Evolutionary conservation across 768 basidiomycete species (phyloP), one percentile per base, ranked within the genome.

Genomic region (Paxillus ammoniavirescens): DNA sequence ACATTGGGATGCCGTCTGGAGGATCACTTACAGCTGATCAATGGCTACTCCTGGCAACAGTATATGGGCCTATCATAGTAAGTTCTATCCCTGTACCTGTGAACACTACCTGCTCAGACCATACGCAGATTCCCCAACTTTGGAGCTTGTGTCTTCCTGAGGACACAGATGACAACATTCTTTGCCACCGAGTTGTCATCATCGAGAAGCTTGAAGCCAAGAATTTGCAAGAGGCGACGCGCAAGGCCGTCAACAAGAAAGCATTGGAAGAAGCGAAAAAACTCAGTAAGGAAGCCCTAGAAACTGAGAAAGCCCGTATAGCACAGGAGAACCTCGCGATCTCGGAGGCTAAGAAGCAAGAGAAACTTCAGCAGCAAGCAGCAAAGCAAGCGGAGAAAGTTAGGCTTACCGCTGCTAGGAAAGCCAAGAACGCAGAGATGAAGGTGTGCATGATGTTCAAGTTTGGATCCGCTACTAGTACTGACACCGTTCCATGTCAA

Each of bases 11-110:
- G 50, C 73, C 73, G 1, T 63, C 69, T 0, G 69, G 72, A 31
- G 70, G 72, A 8, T 70, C 65, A 1, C 54, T 73, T 1, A 71
- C 66, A 5, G 72, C 70, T 0, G 72, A 74, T 46, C 65, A 72
- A 38, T 70, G 72, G 74, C 55, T 66, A 0, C 37, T 71, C 10
- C 55, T 70, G 7, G 6, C 30, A 31, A 31, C 63, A 0, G 58
- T 72, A 13, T 58, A 70, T 21, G 65, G 64, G 0, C 72, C 73
- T 0, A 50, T 72, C 1, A 55, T 61, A 0, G 69, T 72, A 54
- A 35, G 67, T 61, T 40, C 28, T 15, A 38, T 26, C 23, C 23
- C 23, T 26, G 23, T 26, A 26, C 23, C 23, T 26, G 23, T 26
- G 23, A 26, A 26, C 23, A 26, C 23, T 26, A 26, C 23, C 23